Evolutionary conservation across 1,284 basidiomycete species (phyloP), one percentile per base, ranked within the genome.

Genomic region (Microbotryum intermedium): DNA sequence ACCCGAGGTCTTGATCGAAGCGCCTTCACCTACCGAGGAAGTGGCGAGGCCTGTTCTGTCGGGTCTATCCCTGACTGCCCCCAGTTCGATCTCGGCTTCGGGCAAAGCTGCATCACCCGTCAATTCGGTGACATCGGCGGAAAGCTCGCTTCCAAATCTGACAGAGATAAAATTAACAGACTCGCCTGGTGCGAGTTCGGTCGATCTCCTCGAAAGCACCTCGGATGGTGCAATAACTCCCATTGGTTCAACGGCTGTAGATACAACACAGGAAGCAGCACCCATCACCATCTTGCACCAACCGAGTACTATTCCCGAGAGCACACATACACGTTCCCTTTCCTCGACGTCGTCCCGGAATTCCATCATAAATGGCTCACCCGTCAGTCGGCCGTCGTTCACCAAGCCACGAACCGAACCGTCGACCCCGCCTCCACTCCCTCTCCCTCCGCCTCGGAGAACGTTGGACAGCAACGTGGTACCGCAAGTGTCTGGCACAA

Each of bases 391-490:
- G 45, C 48, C 47, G 21, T 39, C 43, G 47, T n/a, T 45, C 46
- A 28, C 68, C 50, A 59, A 60, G 42, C 58, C 13, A 45, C 44
- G 7, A 30, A 46, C 25, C 5, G 55, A 30, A 23, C 21, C 50
- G 42, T 23, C 43, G 21, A 30, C 30, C 46, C 52, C 43, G 25
- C 51, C 43, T 42, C 45, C 29, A n/a, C n/a, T 13, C 26, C 58
- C 55, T 20, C 51, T 34, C 21, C 57, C 44, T 39, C 66, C 13
- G 54, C 65, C 21, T 59, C 65, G n/a, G 49, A 55, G 45, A 58
- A 39, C 30, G 53, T 56, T 13, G 52, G 56, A 45, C 39, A 57
- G 34, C 34, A 39, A 39, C 10, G 34, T 39, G 11, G 34, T 39
- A 39, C 46, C 46, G 3, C 46, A 10, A 26, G 46, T 21, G 46